A percentile compares a stretch with the other conserved stretches of the same genome.
These are phyloP conservation scores for Gossypium aridum DNA, from an alignment of 441 rosid genomes.

Conservation along the genomic window DNA sequence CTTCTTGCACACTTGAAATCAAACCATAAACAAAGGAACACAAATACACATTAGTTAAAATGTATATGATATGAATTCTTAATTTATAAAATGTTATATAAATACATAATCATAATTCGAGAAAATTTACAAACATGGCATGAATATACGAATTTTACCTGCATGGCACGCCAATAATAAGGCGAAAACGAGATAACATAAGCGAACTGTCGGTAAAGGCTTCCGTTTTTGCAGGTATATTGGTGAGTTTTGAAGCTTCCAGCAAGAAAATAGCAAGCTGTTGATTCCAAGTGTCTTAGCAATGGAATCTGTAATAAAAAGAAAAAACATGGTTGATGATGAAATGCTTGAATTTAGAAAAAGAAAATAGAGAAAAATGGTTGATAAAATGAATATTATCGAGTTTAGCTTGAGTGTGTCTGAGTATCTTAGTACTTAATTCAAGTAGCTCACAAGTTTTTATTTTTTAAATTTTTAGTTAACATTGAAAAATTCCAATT, in stretches of 20 bases:
- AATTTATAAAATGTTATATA: not conserved
- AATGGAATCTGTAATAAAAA: conserved; percentile 64
- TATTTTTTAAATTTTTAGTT: too few relatives aligned
- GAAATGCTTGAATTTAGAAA: not conserved
- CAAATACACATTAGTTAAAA: not conserved
- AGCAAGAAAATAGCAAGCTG: conserved; percentile 79
- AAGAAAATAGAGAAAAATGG: not conserved
- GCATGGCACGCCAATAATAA: conserved; percentile 98
- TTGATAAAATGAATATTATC: not conserved
- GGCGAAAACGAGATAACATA: conserved; percentile 84
- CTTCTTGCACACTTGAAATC: conserved; percentile 70
- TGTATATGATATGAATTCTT: not conserved
- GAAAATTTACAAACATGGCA: not conserved
- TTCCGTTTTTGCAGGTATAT: conserved; percentile 72
- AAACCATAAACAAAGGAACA: not conserved
- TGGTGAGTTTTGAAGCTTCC: conserved; percentile 65
- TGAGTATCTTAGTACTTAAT: too few relatives aligned
- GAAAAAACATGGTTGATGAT: not conserved
- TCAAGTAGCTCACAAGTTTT: too few relatives aligned
- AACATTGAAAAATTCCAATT: too few relatives aligned
- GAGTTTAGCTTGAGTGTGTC: not conserved
- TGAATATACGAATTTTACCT: conserved; percentile 33
- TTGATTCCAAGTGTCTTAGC: conserved; percentile 76
- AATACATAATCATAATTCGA: not conserved
- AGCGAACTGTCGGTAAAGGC: conserved; percentile 59